Percentiles rank a stretch among this genome's conserved stretches.
Conservation (phyloP, 164 flowering plant species). For the Brasenia schreberi region DNA sequence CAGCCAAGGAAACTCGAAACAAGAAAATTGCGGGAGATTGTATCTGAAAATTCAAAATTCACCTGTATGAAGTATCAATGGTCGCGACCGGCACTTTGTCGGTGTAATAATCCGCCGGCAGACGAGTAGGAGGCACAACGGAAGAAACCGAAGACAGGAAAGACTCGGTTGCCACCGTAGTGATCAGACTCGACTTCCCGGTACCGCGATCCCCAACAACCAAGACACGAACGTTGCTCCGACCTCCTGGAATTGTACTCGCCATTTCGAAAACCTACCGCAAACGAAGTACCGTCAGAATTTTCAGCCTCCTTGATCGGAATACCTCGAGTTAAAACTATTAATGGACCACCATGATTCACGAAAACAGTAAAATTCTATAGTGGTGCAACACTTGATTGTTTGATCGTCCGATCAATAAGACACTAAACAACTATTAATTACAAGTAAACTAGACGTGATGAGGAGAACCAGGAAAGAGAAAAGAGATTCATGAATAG, state of each 20-base stretch:
- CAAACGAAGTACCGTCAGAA: not conserved
- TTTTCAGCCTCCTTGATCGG: not conserved
- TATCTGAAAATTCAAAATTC: not conserved
- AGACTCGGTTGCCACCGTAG: slow-evolving; percentile 51
- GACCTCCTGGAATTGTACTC: slow-evolving; percentile 15
- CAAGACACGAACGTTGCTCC: slow-evolving; percentile 46
- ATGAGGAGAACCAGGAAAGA: no score
- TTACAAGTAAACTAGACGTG: no score
- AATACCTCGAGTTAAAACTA: not conserved
- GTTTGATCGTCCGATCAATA: no score
- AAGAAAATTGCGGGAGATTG: not conserved
- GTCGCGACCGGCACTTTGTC: slow-evolving; percentile 71
- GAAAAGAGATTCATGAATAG: no score
- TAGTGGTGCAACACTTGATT: not conserved
- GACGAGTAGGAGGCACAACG: slow-evolving; percentile 62
- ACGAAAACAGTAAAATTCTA: not conserved
- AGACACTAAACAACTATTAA: not conserved
- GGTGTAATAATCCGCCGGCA: slow-evolving; percentile 66
- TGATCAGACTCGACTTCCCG: slow-evolving; percentile 74
- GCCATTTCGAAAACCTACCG: slow-evolving; percentile 22
- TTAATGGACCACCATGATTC: not conserved
- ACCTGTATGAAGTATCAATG: slow-evolving; percentile 77
- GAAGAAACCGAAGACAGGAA: slow-evolving; percentile 49
- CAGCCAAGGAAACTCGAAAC: not conserved
- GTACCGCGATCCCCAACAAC: slow-evolving; percentile 75